Evolutionary conservation across 305 asterid genomes (phyloP), one percentile per base, ranked within the genome.

Genomic region (Petunia hybrid): DNA sequence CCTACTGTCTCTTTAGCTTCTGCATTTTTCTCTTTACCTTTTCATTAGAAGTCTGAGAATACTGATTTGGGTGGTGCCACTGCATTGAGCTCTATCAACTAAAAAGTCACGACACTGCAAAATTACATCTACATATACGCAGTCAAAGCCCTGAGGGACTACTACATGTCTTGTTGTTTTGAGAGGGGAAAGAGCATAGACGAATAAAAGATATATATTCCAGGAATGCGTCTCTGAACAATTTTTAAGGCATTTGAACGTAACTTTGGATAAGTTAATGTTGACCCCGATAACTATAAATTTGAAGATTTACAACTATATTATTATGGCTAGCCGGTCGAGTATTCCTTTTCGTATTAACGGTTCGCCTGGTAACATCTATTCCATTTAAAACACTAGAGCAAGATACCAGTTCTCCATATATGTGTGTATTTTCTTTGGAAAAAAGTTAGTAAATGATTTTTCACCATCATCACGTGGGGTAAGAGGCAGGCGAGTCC

Each of bases 81-180:
- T 60, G 9, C 61, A 46, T 70, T 70, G 77, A 70, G 8, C 77
- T 70, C 77, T 16, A 7, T 46, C 41, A 71, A 10, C 31, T 48
- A 31, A 8, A 1, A 70, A 46, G 22, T 46, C 77, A 4, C 2
- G 8, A 2, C 61, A 4, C 4, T 4, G 22, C 1, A 56, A 56
- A 56, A 46, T 56, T 56, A 56, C 61, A 56, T 56, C 8, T 22
- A 56, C 31, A 7, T 56, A 56, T 4, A 12, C 7, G 61, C 61
- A 12, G 6, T 14, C 31, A n/a, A 56, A 31, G 13, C 31, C 7
- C 13, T 7, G 31, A 56, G 61, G 4, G 61, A 5, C 22, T 56
- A 14, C 61, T n/a, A 56, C 31, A 56, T 56, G 4, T 56, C 31
- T 13, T 3, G 1, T 14, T 56, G 61, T 4, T 56, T 0, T 14